These are phyloP conservation scores for Sphaceloma murrayae DNA, from an alignment of 2,329 filamentous ascomycete genomes.

Conservation along the genomic window DNA sequence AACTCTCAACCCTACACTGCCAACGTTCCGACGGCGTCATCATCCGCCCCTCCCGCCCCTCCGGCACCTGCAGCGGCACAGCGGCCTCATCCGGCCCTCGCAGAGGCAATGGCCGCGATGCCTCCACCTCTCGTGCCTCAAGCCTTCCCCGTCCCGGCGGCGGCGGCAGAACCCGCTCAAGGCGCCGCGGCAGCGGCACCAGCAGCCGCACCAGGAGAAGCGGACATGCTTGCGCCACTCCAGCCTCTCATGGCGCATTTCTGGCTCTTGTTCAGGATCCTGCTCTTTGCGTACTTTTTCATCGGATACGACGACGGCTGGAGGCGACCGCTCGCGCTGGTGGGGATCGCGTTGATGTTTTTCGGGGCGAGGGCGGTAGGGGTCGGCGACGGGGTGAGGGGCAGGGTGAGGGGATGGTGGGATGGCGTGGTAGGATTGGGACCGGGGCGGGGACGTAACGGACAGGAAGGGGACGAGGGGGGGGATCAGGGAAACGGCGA, in stretches of 20 bases:
- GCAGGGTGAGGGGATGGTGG: constrained; percentile 34
- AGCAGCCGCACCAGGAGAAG: constrained; percentile 18
- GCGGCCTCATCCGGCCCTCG: constrained; percentile 18
- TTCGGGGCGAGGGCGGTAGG: constrained; percentile 32
- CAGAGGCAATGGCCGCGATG: neutral
- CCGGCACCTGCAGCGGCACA: constrained; percentile 15
- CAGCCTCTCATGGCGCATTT: constrained; percentile 34
- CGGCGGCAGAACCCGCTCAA: constrained; percentile 13
- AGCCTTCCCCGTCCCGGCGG: neutral
- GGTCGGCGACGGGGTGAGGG: constrained; percentile 20
- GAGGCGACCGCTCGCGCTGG: constrained; percentile 34
- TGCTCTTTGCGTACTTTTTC: constrained; percentile 51
- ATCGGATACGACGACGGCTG: constrained; percentile 39
- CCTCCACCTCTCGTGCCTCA: constrained; percentile 8
- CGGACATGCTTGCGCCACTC: constrained; percentile 19
- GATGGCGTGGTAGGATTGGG: constrained; percentile 33
- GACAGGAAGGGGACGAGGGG: constrained; percentile 3
- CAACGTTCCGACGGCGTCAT: constrained; percentile 10
- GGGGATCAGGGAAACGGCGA: too few relatives aligned
- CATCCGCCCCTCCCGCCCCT: neutral
- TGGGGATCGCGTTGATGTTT: constrained; percentile 32
- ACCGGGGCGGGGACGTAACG: neutral
- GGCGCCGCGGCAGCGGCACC: constrained; percentile 3
- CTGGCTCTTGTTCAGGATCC: constrained; percentile 51
- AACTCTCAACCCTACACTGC: constrained; percentile 28